These are phyloP conservation scores for Penicillium palitans DNA, from an alignment of 2,329 filamentous ascomycete species.

Conservation along the genomic window DNA sequence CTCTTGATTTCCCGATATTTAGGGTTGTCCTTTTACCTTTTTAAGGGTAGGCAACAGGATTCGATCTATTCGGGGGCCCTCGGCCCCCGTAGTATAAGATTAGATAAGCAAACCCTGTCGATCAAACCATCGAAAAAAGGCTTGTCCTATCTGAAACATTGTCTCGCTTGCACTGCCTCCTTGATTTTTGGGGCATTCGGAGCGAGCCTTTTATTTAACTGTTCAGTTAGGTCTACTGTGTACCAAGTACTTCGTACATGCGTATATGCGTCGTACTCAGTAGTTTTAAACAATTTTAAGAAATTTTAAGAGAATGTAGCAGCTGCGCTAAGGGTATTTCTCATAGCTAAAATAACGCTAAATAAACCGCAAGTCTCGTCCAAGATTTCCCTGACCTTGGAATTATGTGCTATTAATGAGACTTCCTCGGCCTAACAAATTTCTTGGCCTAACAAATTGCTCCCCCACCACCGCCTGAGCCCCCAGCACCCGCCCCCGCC, in stretches of 20 bases:
- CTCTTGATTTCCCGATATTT: background rate
- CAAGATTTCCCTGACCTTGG: background rate
- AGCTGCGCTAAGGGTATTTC: background rate
- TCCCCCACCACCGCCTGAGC: background rate
- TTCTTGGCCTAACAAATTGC: conserved; percentile 2
- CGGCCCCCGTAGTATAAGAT: conserved; percentile 3
- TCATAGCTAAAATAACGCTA: background rate
- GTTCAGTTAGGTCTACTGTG: background rate
- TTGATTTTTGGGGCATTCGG: background rate
- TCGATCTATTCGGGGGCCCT: background rate
- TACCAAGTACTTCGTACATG: background rate
- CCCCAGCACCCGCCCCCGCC: conserved; percentile 6
- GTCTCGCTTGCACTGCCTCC: conserved; percentile 23
- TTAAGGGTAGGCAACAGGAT: conserved; percentile 27
- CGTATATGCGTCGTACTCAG: background rate
- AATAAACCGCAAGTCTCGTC: background rate
- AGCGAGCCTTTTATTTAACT: background rate
- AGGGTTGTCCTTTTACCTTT: background rate
- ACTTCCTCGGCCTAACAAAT: conserved; percentile 6
- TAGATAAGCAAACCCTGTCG: conserved; percentile 26
- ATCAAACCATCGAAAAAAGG: conserved; percentile 23
- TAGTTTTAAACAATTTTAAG: background rate
- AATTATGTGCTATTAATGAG: background rate
- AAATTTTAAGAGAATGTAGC: background rate
- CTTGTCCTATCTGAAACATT: conserved; percentile 27